phyloP scores from a whole-genome alignment of 2,329 filamentous ascomycete species.

The Aphanocladium album region DNA sequence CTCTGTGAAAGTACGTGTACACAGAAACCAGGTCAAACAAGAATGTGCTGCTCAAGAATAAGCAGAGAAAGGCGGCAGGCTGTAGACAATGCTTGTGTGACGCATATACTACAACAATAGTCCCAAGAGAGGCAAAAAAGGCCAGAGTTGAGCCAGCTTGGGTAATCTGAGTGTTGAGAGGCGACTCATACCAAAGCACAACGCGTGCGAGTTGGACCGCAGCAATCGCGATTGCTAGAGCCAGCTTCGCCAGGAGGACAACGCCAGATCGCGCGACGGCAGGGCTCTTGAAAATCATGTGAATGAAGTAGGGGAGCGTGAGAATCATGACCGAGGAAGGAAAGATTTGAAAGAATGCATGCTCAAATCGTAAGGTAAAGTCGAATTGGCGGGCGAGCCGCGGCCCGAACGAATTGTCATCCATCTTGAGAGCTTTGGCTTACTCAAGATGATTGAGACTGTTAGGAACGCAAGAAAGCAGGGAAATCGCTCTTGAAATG shows the following conservation, averaged over 20 bases:
- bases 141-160: conserved; percentile 24
- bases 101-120: conserved; percentile 25
- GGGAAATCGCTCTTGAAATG: not conserved
- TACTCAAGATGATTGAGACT: not conserved
- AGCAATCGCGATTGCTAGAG: accelerated
- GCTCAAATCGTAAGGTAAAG: not conserved
- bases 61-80: conserved; percentile 27
- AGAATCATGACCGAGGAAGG: not conserved
- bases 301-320: not conserved
- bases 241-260: conserved; percentile 21
- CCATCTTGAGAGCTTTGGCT: not conserved
- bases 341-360: not conserved
- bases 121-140: conserved; percentile 21
- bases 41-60: conserved; percentile 27
- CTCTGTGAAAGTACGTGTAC: conserved; percentile 29
- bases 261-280: not conserved
- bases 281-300: not conserved
- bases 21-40: conserved; percentile 29
- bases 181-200: conserved; percentile 22
- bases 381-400: not conserved
- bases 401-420: not conserved
- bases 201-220: conserved; percentile 20
- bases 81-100: conserved; percentile 28
- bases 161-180: conserved; percentile 19
- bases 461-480: not conserved